Percentiles rank a stretch among this genome's conserved stretches.
phyloP scores from a whole-genome alignment of 2,329 filamentous ascomycete species.

The Chrysoporthe puriensis region DNA sequence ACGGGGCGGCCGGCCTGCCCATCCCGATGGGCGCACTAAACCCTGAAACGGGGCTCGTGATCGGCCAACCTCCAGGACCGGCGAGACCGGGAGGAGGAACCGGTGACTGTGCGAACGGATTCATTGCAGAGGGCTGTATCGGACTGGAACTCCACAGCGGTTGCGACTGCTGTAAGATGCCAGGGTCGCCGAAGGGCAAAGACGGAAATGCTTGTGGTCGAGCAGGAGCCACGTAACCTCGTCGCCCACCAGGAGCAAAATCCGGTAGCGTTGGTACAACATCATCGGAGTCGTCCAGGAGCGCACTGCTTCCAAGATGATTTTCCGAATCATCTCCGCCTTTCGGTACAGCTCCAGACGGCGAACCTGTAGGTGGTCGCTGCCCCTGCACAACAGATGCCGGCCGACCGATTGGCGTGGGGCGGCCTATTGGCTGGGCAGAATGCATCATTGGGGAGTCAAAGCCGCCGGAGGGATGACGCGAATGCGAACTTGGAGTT shows the following conservation, averaged over 20 bases:
- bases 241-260: constrained; percentile 36
- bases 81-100: constrained; percentile 52
- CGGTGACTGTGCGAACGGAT: constrained; percentile 35
- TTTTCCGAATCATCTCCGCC: constrained; percentile 74
- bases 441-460: constrained; percentile 58
- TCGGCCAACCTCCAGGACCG: constrained; percentile 40
- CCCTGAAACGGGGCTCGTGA: constrained; percentile 34
- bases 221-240: constrained; percentile 57
- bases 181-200: constrained; percentile 37
- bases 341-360: constrained; percentile 41
- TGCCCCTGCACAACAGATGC: constrained; percentile 68
- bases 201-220: constrained; percentile 46
- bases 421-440: constrained; percentile 77
- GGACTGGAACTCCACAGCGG: constrained; percentile 31
- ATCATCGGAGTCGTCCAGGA: constrained; percentile 76
- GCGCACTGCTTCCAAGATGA: constrained; percentile 87
- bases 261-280: constrained; percentile 36
- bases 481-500: constrained; percentile 63
- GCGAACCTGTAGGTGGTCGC: constrained; percentile 37
- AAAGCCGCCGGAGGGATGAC: constrained; percentile 74
- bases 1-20: constrained; percentile 40
- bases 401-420: constrained; percentile 85
- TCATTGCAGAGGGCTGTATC: constrained; percentile 32
- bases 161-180: constrained; percentile 18
- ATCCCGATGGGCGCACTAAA: constrained; percentile 39